phyloP scores from a whole-genome alignment of 169 alveolate genomes.

The Eimeria brunetti region DNA sequence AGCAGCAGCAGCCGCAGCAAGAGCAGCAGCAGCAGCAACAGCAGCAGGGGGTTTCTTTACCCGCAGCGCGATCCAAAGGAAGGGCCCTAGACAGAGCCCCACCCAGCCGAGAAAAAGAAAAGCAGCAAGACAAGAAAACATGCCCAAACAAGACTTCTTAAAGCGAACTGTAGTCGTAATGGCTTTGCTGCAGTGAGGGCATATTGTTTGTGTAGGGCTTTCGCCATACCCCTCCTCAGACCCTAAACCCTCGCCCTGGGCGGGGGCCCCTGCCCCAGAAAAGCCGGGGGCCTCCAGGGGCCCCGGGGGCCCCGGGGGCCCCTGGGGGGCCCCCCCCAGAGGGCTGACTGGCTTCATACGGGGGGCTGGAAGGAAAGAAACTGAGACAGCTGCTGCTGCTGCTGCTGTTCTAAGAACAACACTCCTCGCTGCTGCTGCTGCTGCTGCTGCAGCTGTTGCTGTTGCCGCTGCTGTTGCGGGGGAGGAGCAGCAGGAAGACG shows the following conservation, averaged over 20 bases:
- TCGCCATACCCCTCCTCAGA: constrained; percentile 44
- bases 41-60: background rate
- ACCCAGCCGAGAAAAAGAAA: constrained; percentile 42
- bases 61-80: constrained; percentile 37
- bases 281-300: background rate
- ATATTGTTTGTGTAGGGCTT: constrained; percentile 18
- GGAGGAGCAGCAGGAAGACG: background rate
- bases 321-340: no score
- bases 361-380: no score
- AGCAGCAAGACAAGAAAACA: constrained; percentile 31
- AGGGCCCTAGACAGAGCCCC: constrained; percentile 42
- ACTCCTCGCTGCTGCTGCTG: background rate
- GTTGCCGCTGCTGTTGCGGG: background rate
- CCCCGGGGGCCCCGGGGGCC: background rate
- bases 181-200: constrained; percentile 71
- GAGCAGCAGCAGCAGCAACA: constrained; percentile 26
- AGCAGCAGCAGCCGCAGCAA: background rate
- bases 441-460: background rate
- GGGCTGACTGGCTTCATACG: no score
- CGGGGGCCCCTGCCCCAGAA: background rate
- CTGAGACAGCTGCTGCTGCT: background rate
- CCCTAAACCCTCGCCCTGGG: background rate
- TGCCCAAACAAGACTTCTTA: constrained; percentile 44
- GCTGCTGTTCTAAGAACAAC: background rate
- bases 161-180: constrained; percentile 54